Percentiles rank a stretch among this genome's conserved stretches.
These are phyloP conservation scores for Ensete ventricosum DNA, from an alignment of 176 grass and related monocot species.

Conservation along the genomic window DNA sequence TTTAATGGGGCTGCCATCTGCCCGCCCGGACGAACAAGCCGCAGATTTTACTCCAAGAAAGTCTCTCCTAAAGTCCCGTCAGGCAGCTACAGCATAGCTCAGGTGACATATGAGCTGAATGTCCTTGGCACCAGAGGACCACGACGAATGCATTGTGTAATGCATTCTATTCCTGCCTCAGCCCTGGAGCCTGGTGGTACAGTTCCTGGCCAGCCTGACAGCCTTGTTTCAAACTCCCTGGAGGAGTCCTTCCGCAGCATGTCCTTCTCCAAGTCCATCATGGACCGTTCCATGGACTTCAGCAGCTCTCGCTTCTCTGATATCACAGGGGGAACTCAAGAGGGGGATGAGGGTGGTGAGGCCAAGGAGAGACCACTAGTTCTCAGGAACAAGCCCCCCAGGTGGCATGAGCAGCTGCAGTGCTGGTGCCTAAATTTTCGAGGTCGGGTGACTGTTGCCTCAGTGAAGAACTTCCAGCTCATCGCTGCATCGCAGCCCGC, in stretches of 20 bases:
- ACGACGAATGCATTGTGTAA: slow-evolving; percentile 10
- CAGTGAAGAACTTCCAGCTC: slow-evolving; percentile 16
- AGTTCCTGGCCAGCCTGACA: slow-evolving; percentile 3
- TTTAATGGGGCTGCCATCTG: slow-evolving; percentile 1
- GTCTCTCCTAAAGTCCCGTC: slow-evolving; percentile 16
- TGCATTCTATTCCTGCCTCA: slow-evolving; percentile 17
- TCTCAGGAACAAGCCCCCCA: slow-evolving; percentile 8
- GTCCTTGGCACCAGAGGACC: slow-evolving; percentile 12
- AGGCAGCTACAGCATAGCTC: slow-evolving; percentile 6
- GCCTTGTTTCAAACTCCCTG: slow-evolving; percentile 1
- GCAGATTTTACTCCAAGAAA: slow-evolving; percentile 15
- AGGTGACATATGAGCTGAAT: slow-evolving; percentile 12
- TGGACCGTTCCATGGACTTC: slow-evolving; percentile 13
- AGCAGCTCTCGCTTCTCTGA: slow-evolving; percentile 16
- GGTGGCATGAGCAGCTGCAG: slow-evolving; percentile 15
- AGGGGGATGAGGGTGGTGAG: not conserved
- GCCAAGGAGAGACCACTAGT: slow-evolving; percentile 6
- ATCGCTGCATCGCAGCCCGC: slow-evolving; percentile 1
- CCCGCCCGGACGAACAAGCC: slow-evolving; percentile 10
- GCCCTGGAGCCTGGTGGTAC: slow-evolving; percentile 4
- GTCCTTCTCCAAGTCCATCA: slow-evolving; percentile 11
- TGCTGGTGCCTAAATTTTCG: slow-evolving; percentile 17
- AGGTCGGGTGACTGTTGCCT: slow-evolving; percentile 12
- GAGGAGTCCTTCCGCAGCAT: slow-evolving; percentile 14
- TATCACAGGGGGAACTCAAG: not conserved